A percentile compares a stretch with the other conserved stretches of the same genome.
Evolutionary conservation across 1,139 yeast genomes (phyloP).

Genomic region (Tardiomyces blankii): DNA sequence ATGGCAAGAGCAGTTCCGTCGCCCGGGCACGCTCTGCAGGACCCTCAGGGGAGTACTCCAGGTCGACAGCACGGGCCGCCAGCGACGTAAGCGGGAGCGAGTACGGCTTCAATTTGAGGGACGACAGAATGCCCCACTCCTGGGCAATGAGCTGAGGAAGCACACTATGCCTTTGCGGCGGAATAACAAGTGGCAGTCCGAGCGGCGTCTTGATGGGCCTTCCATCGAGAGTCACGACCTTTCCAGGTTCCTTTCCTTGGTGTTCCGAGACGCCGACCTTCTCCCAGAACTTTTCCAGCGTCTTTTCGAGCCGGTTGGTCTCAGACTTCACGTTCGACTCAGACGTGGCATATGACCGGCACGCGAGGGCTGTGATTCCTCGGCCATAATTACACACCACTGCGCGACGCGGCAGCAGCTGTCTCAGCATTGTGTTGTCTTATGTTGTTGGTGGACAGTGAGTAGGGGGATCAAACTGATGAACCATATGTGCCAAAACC

Average conservation of each 20-base stretch:
- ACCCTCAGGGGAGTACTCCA: conserved; percentile 15
- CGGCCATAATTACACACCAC: conserved; percentile 1
- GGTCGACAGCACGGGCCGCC: conserved; percentile 76
- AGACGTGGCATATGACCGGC: conserved; percentile 3
- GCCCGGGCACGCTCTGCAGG: conserved; percentile 16
- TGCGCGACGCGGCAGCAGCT: conserved; percentile 6
- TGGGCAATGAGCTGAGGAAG: conserved; percentile 70
- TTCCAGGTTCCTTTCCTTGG: conserved; percentile 13
- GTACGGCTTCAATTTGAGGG: conserved; percentile 64
- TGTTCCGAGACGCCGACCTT: conserved; percentile 40
- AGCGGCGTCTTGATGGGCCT: conserved; percentile 77
- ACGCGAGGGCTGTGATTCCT: conserved; percentile 1
- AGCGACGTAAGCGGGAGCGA: conserved; percentile 80
- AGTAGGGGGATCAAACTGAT: neutral
- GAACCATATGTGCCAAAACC: no score
- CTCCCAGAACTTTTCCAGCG: conserved; percentile 78
- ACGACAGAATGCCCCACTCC: conserved; percentile 78
- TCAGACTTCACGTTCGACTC: conserved; percentile 32
- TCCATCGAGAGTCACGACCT: conserved; percentile 54
- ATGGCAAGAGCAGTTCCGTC: conserved; percentile 43
- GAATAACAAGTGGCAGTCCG: conserved; percentile 61
- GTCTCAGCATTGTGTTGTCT: conserved; percentile 30
- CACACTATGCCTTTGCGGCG: conserved; percentile 39
- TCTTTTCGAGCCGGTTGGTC: conserved; percentile 60
- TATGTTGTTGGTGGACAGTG: no score